Percentiles rank a stretch among this genome's conserved stretches.
phyloP scores from a whole-genome alignment of 805 yeast genomes.

The Metschnikowia colocasiae region DNA sequence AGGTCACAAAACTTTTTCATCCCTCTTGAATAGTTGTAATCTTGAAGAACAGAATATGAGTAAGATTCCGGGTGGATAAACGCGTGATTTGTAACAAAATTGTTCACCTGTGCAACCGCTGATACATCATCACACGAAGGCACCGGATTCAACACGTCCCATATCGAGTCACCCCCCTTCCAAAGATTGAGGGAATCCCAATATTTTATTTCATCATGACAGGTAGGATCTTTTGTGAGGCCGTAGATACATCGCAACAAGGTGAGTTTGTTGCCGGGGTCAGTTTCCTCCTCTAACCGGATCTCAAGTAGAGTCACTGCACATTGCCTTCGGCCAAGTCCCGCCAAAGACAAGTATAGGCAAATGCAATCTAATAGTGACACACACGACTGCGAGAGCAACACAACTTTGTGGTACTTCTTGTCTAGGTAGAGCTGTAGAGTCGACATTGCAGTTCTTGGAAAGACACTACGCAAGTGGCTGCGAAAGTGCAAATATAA shows the following conservation, averaged over 20 bases:
- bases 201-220: slow-evolving; percentile 6
- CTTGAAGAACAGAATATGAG: slow-evolving; percentile 3
- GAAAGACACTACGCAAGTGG: neutral
- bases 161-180: neutral
- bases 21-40: neutral
- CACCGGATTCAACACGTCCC: neutral
- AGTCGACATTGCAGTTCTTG: slow-evolving; percentile 3
- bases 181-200: slow-evolving; percentile 7
- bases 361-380: slow-evolving; percentile 7
- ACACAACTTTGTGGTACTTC: slow-evolving; percentile 9
- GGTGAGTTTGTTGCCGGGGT: slow-evolving; percentile 5
- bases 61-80: slow-evolving; percentile 8
- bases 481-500: slow-evolving; percentile 4
- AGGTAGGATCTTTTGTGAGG: slow-evolving; percentile 2
- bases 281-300: slow-evolving; percentile 4
- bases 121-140: neutral
- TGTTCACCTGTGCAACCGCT: slow-evolving; percentile 1
- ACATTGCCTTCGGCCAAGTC: slow-evolving; percentile 9
- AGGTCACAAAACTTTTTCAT: neutral
- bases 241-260: slow-evolving; percentile 8
- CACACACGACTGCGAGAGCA: slow-evolving; percentile 6
- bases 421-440: slow-evolving; percentile 7
- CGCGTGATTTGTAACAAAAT: slow-evolving; percentile 2
- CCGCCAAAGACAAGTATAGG: slow-evolving; percentile 9
- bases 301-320: slow-evolving; percentile 11